Evolutionary conservation across 2,329 filamentous ascomycete genomes (phyloP).

Genomic region (Scedosporium dehoogii): DNA sequence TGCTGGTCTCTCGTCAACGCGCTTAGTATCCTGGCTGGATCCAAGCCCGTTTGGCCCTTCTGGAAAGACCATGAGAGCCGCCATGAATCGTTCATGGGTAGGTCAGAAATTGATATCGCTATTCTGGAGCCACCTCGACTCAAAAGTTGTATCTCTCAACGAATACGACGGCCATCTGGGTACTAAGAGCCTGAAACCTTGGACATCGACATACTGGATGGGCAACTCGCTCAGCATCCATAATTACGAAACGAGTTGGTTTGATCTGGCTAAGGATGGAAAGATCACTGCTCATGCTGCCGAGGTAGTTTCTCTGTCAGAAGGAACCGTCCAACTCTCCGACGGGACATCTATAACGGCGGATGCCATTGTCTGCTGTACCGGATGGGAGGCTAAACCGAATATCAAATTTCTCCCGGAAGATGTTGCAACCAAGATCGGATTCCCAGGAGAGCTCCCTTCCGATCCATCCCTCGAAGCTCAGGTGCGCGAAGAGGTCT

Average conservation of each 20-base stretch:
- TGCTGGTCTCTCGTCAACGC: conserved; percentile 8
- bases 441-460: not conserved
- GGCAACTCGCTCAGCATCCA: conserved; percentile 11
- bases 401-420: conserved; percentile 6
- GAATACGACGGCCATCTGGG: not conserved
- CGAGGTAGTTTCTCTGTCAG: conserved; percentile 6
- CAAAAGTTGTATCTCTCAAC: conserved; percentile 2
- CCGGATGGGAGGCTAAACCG: conserved; percentile 9
- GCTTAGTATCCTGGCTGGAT: conserved; percentile 10
- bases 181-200: conserved; percentile 7
- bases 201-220: conserved; percentile 11
- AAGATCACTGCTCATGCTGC: conserved; percentile 9
- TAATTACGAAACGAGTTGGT: conserved; percentile 11
- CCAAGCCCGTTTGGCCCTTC: conserved; percentile 7
- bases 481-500: not conserved
- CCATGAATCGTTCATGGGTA: conserved; percentile 3
- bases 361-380: conserved; percentile 9
- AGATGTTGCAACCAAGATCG: not conserved
- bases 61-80: not conserved
- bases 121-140: conserved; percentile 8
- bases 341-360: conserved; percentile 7
- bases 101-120: conserved; percentile 2
- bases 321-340: conserved; percentile 7
- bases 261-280: conserved; percentile 8
- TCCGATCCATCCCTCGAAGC: not conserved